Evolutionary conservation across 106 monocot genomes (phyloP).

Genomic region (Vanilla planifolia): DNA sequence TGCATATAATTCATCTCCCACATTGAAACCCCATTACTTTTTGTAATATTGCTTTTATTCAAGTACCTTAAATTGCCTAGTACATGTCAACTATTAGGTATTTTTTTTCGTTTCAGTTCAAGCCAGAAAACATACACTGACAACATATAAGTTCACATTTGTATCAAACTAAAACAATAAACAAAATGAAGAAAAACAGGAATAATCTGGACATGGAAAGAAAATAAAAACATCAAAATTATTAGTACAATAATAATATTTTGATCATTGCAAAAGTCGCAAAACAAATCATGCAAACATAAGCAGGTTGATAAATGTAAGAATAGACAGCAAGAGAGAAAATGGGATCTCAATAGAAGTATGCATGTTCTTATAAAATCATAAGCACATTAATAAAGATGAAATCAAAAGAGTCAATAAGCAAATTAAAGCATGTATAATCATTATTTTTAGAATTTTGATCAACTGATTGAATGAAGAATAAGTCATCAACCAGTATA

Average conservation of each 20-base stretch:
- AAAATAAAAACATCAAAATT: background rate
- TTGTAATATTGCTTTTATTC: no score
- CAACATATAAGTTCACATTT: no score
- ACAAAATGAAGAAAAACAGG: background rate
- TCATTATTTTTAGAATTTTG: no score
- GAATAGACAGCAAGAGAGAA: background rate
- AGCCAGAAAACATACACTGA: no score
- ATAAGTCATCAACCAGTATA: no score
- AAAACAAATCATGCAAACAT: background rate
- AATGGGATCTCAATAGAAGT: background rate
- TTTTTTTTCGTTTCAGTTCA: no score
- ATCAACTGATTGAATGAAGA: no score
- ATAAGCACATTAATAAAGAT: conserved; percentile 1
- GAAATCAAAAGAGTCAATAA: background rate
- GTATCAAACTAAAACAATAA: no score
- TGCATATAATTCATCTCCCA: no score
- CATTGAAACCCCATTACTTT: no score
- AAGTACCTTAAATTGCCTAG: no score
- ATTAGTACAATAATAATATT: background rate
- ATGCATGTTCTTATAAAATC: background rate
- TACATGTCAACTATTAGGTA: no score
- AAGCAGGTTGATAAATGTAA: background rate
- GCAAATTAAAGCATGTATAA: background rate
- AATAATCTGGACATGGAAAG: background rate
- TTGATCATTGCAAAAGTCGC: background rate